These are phyloP conservation scores for Lactarius hengduanensis DNA, from an alignment of 768 basidiomycete genomes.

Conservation along the genomic window DNA sequence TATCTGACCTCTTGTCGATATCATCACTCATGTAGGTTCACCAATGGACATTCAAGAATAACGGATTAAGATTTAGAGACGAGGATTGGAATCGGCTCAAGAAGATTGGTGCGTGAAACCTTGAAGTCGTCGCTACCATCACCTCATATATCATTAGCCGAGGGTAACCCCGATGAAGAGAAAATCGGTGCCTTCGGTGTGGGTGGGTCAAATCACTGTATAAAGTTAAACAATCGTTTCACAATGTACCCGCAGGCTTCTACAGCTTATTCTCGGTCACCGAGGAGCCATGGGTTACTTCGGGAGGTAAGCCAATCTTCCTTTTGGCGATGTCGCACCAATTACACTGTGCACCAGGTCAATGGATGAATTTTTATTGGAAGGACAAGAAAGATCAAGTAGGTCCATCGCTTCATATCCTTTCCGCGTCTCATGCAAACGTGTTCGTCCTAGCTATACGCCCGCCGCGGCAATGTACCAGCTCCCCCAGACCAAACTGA, in stretches of 20 bases:
- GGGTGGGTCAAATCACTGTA: constrained; percentile 41
- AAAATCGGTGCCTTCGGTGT: constrained; percentile 96
- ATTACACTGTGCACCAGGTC: constrained; percentile 46
- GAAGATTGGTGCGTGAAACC: constrained; percentile 64
- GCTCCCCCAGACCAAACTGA: constrained; percentile 35
- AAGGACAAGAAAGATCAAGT: constrained; percentile 90
- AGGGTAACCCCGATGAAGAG: constrained; percentile 91
- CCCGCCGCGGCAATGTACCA: constrained; percentile 69
- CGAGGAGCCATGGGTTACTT: constrained; percentile 79
- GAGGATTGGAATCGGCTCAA: constrained; percentile 89
- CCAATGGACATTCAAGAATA: constrained; percentile 85
- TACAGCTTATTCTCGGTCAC: constrained; percentile 83
- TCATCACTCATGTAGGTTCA: constrained; percentile 48
- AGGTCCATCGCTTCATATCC: constrained; percentile 15
- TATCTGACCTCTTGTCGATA: not conserved
- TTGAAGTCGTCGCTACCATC: too few species aligned
- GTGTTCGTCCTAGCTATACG: constrained; percentile 57
- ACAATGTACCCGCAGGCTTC: constrained; percentile 46
- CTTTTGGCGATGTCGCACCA: constrained; percentile 28
- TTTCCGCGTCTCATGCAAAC: constrained; percentile 6
- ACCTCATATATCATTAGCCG: constrained; percentile 47
- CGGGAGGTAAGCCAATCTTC: constrained; percentile 54
- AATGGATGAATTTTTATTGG: constrained; percentile 98
- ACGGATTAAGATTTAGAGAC: constrained; percentile 77
- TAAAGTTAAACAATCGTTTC: not conserved